Base-by-base conservation (phyloP, 352 stramenopile genomes). In the Pilasporangium apinafurcum region DNA sequence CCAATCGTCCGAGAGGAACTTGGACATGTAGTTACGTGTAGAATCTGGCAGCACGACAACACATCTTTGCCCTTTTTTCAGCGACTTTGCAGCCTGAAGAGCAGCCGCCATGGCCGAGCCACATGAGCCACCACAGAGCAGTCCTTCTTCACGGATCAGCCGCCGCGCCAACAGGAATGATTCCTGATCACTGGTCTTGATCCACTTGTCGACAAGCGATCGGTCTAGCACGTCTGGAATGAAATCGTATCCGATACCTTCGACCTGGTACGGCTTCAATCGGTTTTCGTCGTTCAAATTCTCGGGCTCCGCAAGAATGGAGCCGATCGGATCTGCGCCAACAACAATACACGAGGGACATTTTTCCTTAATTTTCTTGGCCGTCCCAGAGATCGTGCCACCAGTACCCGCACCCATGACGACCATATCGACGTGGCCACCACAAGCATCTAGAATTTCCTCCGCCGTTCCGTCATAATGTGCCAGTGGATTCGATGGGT, bases 11-110 rank as follows among this genome's bases (percentile, higher is more conserved):
- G 73, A 95, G 21, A 98, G 56, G 49, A 96, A 97, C 76, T 98
- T 98, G 62, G 87, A 97, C 93, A 98, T 98, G 87, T 98, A 98
- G 73, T 98, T 98, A 33, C 94, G 76, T 24, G 96, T 95, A 39
- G 83, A 97, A 68, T 98, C 95, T 0, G 95, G 92, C 13, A 98
- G 67, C 37, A 98, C 82, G 5, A 98, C 90, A 6, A 98, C 94
- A 56, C 86, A 97, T 26, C 84, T 78, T 58, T 98, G 85, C 22
- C 87, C 93, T 20, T 71, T 62, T 38, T 77, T 79, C 25, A 98
- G 77, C 37, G 78, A 55, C 36, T 90, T 84, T n/a, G 91, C 92
- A 10, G 81, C 84, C 31, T 84, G 70, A 2, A 98, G 53, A 2
- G 91, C 89, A 13, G 73, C 79, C 38, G 61, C 67, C 4, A 97